Percentiles rank a stretch among this genome's conserved stretches.
phyloP scores from a whole-genome alignment of 2,329 filamentous ascomycete species.

The Aspergillus pseudoglaucus region DNA sequence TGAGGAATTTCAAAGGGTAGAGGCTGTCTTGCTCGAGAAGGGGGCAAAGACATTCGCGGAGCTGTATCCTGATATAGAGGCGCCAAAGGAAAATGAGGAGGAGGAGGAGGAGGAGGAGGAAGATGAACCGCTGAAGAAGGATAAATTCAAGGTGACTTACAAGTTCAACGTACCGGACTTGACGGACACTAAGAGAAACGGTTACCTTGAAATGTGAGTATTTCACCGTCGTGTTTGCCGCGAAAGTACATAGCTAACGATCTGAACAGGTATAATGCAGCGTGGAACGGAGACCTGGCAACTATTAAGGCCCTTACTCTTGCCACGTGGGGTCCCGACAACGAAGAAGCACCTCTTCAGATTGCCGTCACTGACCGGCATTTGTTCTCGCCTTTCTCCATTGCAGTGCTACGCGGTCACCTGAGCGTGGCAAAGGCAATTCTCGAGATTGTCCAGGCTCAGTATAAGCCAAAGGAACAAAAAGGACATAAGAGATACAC shows the following conservation, averaged over 20 bases:
- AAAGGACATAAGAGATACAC: slow-evolving; percentile 36
- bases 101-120: background rate
- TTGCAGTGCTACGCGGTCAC: slow-evolving; percentile 63
- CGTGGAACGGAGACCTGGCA: slow-evolving; percentile 62
- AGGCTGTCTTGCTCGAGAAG: slow-evolving; percentile 48
- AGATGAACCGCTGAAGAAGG: slow-evolving; percentile 4
- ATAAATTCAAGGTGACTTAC: slow-evolving; percentile 46
- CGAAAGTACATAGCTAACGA: slow-evolving; percentile 41
- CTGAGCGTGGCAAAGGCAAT: slow-evolving; percentile 57
- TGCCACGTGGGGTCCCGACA: slow-evolving; percentile 34
- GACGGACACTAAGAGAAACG: slow-evolving; percentile 49
- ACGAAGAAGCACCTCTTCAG: slow-evolving; percentile 55
- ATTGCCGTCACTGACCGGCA: slow-evolving; percentile 53
- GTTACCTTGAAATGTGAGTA: slow-evolving; percentile 59
- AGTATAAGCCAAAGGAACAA: slow-evolving; percentile 56
- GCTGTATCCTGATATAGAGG: slow-evolving; percentile 48
- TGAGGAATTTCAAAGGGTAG: slow-evolving; percentile 49
- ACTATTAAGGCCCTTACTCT: slow-evolving; percentile 44
- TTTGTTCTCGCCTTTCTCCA: slow-evolving; percentile 56
- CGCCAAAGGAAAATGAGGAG: background rate
- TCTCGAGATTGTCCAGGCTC: slow-evolving; percentile 62
- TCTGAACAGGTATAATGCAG: slow-evolving; percentile 54
- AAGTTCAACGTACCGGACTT: slow-evolving; percentile 45
- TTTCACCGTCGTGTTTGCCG: slow-evolving; percentile 30
- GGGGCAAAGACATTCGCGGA: slow-evolving; percentile 63